Percentiles rank a stretch among this genome's conserved stretches.
Conservation (phyloP, 2,329 filamentous ascomycete genomes). For the Epichloe typhina region DNA sequence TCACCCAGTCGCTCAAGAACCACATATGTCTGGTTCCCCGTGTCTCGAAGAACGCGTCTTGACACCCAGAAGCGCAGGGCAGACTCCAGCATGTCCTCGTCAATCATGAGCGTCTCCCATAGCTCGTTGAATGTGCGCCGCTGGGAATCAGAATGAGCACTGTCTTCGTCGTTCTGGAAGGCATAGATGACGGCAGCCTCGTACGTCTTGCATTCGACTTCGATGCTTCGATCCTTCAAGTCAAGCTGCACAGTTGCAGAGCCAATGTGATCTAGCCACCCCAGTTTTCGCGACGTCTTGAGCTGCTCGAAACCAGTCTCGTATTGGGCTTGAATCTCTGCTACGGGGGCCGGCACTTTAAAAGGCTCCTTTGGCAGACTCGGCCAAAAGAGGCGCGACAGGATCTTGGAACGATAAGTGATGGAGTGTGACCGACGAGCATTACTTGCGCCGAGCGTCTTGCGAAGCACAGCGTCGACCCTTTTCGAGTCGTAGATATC, state of each 20-base stretch:
- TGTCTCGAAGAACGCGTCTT: conserved; percentile 50
- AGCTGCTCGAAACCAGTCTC: conserved; percentile 63
- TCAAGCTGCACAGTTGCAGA: conserved; percentile 70
- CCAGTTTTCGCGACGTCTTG: conserved; percentile 74
- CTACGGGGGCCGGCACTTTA: conserved; percentile 44
- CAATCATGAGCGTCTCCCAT: conserved; percentile 51
- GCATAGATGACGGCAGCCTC: conserved; percentile 80
- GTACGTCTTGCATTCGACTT: conserved; percentile 64
- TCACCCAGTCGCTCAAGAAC: conserved; percentile 54
- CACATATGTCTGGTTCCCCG: conserved; percentile 40
- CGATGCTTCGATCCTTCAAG: conserved; percentile 64
- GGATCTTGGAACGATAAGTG: conserved; percentile 64
- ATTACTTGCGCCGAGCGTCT: conserved; percentile 16
- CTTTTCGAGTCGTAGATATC: conserved; percentile 76
- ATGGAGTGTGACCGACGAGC: conserved; percentile 9
- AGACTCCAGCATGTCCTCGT: conserved; percentile 54
- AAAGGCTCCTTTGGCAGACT: conserved; percentile 59
- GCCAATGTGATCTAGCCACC: conserved; percentile 75
- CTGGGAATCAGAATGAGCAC: conserved; percentile 19
- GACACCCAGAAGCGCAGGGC: conserved; percentile 61
- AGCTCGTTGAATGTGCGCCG: conserved; percentile 39
- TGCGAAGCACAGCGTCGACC: conserved; percentile 55
- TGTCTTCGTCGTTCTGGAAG: conserved; percentile 44
- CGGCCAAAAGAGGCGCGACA: conserved; percentile 92
- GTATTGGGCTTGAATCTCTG: conserved; percentile 54